phyloP scores from a whole-genome alignment of 495 filamentous ascomycete genomes.

The Penicillium egyptiacum region DNA sequence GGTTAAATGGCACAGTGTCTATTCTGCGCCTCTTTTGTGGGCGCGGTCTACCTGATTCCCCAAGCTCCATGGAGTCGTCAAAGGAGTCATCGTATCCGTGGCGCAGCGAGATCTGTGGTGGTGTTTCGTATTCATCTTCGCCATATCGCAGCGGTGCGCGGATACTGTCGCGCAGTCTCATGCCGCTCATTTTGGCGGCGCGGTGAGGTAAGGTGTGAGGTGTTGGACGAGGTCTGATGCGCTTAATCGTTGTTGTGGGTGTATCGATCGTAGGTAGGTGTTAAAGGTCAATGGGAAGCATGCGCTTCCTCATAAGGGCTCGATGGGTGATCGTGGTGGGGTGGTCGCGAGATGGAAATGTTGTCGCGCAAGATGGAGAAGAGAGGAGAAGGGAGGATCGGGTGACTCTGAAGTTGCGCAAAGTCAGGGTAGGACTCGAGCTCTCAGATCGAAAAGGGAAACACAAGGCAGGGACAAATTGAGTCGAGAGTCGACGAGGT shows the following conservation, averaged over 20 bases:
- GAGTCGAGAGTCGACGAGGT: neutral
- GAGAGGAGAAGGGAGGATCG: neutral
- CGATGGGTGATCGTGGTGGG: neutral
- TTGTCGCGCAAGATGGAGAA: constrained; percentile 1
- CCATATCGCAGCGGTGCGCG: constrained; percentile 23
- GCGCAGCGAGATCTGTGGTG: neutral
- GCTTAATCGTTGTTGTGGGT: neutral
- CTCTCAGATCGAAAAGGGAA: neutral
- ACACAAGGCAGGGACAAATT: neutral
- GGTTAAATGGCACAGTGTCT: constrained; percentile 36
- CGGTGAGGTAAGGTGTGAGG: neutral
- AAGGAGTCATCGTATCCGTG: neutral
- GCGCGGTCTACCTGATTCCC: neutral
- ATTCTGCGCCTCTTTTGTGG: neutral
- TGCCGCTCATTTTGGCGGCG: constrained; percentile 14
- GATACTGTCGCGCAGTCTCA: constrained; percentile 26
- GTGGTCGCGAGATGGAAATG: neutral
- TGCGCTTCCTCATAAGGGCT: neutral
- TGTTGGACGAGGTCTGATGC: neutral
- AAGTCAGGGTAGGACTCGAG: neutral
- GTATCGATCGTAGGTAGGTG: neutral
- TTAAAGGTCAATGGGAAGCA: neutral
- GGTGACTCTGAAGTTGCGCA: neutral
- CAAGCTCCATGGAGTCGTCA: constrained; percentile 1
- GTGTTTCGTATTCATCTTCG: constrained; percentile 7